phyloP scores from a whole-genome alignment of 2,329 filamentous ascomycete genomes.

The Tolypocladium cylindrosporum region DNA sequence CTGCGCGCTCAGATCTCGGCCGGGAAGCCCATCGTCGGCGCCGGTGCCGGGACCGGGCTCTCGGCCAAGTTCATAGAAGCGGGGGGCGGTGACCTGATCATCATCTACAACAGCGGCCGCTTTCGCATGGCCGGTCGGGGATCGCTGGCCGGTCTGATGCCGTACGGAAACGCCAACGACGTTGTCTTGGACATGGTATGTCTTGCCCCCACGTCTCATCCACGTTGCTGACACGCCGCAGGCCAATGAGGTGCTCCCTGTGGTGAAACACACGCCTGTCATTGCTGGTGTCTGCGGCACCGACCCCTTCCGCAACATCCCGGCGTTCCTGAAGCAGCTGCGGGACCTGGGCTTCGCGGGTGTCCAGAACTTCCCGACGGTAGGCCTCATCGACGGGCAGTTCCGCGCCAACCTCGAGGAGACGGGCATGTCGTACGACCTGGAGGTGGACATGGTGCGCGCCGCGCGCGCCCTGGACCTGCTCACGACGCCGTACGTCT shows the following conservation, averaged over 20 bases:
- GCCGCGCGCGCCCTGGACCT: slow-evolving; percentile 49
- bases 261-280: slow-evolving; percentile 54
- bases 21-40: slow-evolving; percentile 54
- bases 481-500: slow-evolving; percentile 62
- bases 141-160: slow-evolving; percentile 60
- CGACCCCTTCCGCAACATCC: slow-evolving; percentile 57
- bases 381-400: slow-evolving; percentile 58
- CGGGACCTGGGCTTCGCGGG: slow-evolving; percentile 55
- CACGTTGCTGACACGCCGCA: slow-evolving; percentile 10
- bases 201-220: no score
- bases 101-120: slow-evolving; percentile 63
- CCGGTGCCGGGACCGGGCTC: slow-evolving; percentile 59
- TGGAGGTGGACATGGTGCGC: slow-evolving; percentile 57
- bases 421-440: slow-evolving; percentile 59
- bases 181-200: slow-evolving; percentile 58
- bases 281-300: slow-evolving; percentile 63
- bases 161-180: slow-evolving; percentile 61
- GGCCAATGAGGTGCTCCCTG: slow-evolving; percentile 55
- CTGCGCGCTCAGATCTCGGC: slow-evolving; percentile 44
- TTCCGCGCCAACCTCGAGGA: slow-evolving; percentile 61
- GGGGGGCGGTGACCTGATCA: slow-evolving; percentile 59
- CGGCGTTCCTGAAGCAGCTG: slow-evolving; percentile 48
- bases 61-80: slow-evolving; percentile 62
- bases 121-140: slow-evolving; percentile 66
- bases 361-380: slow-evolving; percentile 65